Base-by-base conservation (phyloP, 1,139 yeast genomes). In the Candida mesenterica region DNA sequence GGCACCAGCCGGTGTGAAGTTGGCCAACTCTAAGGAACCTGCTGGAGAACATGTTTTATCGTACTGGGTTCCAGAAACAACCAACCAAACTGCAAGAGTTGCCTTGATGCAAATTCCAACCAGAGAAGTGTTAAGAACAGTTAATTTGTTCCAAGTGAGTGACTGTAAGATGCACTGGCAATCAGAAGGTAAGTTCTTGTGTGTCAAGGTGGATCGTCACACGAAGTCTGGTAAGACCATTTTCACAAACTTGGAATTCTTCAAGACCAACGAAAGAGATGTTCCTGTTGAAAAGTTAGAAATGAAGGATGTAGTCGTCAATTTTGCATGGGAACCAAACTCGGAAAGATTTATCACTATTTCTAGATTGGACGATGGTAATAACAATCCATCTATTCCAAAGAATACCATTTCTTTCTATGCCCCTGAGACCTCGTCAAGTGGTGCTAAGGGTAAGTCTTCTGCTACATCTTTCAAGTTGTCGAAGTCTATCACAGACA, bases 91-190 rank as follows among this genome's bases (percentile, higher is more conserved):
- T 33, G 97, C 98, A 22, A 84, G 96, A 62, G 97, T 92, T 41
- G 79, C 95, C 18, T 67, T 94, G 46, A 84, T 92, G 82, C 90
- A 88, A 55, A 77, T 92, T 41, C 96, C 96, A 38, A 71, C 88
- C 23, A 85, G 86, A 60, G 75, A 79, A 59, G 82, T 89, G 36
- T 65, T 94, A 46, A 85, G 97, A 73, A 86, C 96, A 39, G 82
- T 94, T 52, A 90, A 92, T 65, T 73, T 92, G 65, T 90, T 92
- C 73, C 96, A 92, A 66, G 98, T 92, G 40, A 77, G 89, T 40
- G 94, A 86, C 59, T 89, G 95, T 66, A 77, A 84, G 57, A 70
- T 94, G 72, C 90, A 83, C 72, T 94, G 99, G 99, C 97, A 92
- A 65, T 82, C 80, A 47, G 82, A 85, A 51, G 90, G 89, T 45